Conservation (phyloP, 2,329 filamentous ascomycete species). For the Colletotrichum orbiculare region DNA sequence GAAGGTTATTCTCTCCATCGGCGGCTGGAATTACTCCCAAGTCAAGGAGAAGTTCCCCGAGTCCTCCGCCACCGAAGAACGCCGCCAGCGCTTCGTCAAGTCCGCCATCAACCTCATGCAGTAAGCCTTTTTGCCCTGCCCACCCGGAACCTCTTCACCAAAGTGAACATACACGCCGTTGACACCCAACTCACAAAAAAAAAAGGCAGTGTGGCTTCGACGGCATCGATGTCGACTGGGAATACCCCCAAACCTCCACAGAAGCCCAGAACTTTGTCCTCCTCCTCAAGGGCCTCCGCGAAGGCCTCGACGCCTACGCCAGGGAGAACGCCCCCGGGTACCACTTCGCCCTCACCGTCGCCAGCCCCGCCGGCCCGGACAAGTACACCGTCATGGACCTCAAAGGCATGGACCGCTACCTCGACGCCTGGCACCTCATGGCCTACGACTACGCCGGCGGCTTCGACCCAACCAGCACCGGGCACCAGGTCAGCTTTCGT, state of each 20-base stretch:
- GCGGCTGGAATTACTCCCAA: constrained; percentile 81
- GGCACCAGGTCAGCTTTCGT: no score
- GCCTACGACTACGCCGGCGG: constrained; percentile 77
- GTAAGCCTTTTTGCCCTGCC: no score
- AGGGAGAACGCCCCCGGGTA: constrained; percentile 51
- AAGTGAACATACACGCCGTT: no score
- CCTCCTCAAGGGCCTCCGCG: constrained; percentile 55
- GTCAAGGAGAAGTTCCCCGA: constrained; percentile 66
- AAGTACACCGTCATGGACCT: constrained; percentile 65
- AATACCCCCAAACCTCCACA: constrained; percentile 55
- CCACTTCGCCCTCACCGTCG: constrained; percentile 63
- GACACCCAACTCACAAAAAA: no score
- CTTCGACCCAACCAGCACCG: constrained; percentile 63
- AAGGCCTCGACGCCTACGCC: constrained; percentile 57
- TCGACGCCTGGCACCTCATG: constrained; percentile 73
- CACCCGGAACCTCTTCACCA: no score
- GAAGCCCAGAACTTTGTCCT: constrained; percentile 56
- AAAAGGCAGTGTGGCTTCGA: constrained; percentile 71
- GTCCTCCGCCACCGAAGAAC: constrained; percentile 69
- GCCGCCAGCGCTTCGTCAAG: constrained; percentile 73
- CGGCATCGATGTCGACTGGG: constrained; percentile 68
- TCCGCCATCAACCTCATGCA: constrained; percentile 74
- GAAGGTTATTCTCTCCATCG: constrained; percentile 84
- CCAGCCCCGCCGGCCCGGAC: constrained; percentile 58
- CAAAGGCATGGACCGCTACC: constrained; percentile 63